Conservation (phyloP, 768 basidiomycete species). For the Cystofilobasidium ferigula region DNA sequence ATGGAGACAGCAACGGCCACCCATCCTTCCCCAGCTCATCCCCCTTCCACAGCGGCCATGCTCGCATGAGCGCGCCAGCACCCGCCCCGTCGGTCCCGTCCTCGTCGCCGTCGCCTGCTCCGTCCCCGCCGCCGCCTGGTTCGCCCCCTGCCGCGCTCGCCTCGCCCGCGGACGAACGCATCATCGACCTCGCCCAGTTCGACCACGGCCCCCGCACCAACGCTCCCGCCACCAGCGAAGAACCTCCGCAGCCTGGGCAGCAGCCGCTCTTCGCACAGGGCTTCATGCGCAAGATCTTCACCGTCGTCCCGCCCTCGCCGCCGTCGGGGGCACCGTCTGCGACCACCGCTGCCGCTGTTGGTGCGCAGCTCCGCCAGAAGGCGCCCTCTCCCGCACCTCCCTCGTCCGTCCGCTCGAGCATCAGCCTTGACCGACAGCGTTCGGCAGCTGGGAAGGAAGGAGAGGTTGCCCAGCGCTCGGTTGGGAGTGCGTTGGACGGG, state of each 20-base stretch:
- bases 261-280: slow-evolving; percentile 3
- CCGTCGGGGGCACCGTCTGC: background rate
- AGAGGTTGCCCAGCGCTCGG: no score
- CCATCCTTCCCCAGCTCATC: no score
- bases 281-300: slow-evolving; percentile 22
- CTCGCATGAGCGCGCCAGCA: no score
- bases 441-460: no score
- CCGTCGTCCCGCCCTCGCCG: slow-evolving; percentile 18
- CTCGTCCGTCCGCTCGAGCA: background rate
- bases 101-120: no score
- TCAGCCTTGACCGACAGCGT: background rate
- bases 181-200: slow-evolving; percentile 25
- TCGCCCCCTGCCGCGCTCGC: background rate
- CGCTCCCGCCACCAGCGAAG: background rate
- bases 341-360: background rate
- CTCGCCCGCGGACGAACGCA: slow-evolving; percentile 7
- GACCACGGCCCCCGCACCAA: background rate
- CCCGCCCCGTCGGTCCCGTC: no score
- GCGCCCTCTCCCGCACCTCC: background rate
- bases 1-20: no score
- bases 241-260: background rate
- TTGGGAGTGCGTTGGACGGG: background rate
- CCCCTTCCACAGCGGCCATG: no score
- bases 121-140: no score
- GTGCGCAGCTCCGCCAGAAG: background rate